A percentile compares a stretch with the other conserved stretches of the same genome.
Conservation (phyloP, 2,329 filamentous ascomycete species). For the Trichoderma breve region DNA sequence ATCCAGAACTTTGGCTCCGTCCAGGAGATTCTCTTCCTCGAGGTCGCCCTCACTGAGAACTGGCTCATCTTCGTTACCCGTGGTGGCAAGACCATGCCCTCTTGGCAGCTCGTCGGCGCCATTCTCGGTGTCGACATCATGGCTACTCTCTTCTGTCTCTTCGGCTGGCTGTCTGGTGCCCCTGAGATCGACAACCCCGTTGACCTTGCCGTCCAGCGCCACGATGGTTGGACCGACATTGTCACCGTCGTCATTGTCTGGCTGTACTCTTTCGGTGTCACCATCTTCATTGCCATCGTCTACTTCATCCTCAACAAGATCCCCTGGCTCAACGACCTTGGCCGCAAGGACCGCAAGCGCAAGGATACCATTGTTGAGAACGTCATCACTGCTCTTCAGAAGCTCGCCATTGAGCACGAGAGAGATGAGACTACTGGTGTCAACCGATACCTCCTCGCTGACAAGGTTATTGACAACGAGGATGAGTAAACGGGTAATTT, state of each 20-base stretch:
- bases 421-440: slow-evolving; percentile 1
- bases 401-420: slow-evolving; percentile 18
- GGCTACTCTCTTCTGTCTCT: slow-evolving; percentile 81
- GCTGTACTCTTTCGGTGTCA: slow-evolving; percentile 88
- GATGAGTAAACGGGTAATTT: slow-evolving; percentile 12
- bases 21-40: slow-evolving; percentile 81
- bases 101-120: slow-evolving; percentile 77
- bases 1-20: slow-evolving; percentile 84
- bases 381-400: slow-evolving; percentile 18
- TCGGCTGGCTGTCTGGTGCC: slow-evolving; percentile 70
- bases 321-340: slow-evolving; percentile 81
- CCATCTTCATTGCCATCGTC: slow-evolving; percentile 74
- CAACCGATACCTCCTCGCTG: slow-evolving; percentile 13
- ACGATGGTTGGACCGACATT: slow-evolving; percentile 62
- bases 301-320: slow-evolving; percentile 78
- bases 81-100: slow-evolving; percentile 86
- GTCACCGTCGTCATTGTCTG: slow-evolving; percentile 85
- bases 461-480: slow-evolving; percentile 14
- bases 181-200: slow-evolving; percentile 14
- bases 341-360: slow-evolving; percentile 80
- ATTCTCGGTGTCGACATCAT: slow-evolving; percentile 79
- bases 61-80: slow-evolving; percentile 97
- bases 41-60: slow-evolving; percentile 89
- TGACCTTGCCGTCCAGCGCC: background rate
- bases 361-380: slow-evolving; percentile 36